Percentiles rank a stretch among this genome's conserved stretches.
Evolutionary conservation across 2,329 filamentous ascomycete genomes (phyloP).

Genomic region (Ascocoryne sarcoides): DNA sequence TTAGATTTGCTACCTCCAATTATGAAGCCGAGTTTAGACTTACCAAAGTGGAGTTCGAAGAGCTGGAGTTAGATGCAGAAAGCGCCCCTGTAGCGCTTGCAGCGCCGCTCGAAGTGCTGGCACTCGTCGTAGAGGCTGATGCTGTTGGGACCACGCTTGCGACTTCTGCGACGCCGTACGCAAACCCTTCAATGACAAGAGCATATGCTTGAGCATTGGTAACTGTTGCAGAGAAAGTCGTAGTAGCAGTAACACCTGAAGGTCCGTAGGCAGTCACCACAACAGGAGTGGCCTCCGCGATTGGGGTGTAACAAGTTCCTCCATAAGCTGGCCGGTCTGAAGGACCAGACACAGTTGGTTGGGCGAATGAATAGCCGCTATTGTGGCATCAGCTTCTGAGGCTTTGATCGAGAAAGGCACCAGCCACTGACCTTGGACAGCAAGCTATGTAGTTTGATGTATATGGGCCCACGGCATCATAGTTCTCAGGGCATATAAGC

Average conservation of each 20-base stretch:
- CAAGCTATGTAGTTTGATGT: conserved; percentile 15
- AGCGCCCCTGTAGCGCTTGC: neutral
- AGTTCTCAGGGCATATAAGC: conserved; percentile 10
- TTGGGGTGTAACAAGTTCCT: conserved; percentile 12
- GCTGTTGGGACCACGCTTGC: conserved; percentile 7
- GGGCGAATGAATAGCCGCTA: neutral
- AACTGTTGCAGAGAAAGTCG: conserved; percentile 10
- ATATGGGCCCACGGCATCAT: conserved; percentile 10
- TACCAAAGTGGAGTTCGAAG: neutral
- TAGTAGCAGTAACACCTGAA: conserved; percentile 7
- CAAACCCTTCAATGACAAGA: conserved; percentile 10
- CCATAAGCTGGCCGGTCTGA: conserved; percentile 13
- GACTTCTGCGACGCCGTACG: conserved; percentile 7
- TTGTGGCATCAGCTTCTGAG: conserved; percentile 10
- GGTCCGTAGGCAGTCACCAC: conserved; percentile 9
- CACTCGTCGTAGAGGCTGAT: neutral
- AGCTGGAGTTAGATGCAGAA: neutral
- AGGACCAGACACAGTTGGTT: conserved; percentile 1
- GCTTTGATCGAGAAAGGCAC: conserved; percentile 1
- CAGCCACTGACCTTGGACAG: conserved; percentile 8
- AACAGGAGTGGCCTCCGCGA: conserved; percentile 6
- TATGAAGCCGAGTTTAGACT: neutral
- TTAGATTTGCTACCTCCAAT: neutral
- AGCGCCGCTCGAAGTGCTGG: neutral
- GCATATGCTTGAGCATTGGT: conserved; percentile 10